These are phyloP conservation scores for Boletus vermiculosoides DNA, from an alignment of 768 basidiomycete genomes.

Conservation along the genomic window DNA sequence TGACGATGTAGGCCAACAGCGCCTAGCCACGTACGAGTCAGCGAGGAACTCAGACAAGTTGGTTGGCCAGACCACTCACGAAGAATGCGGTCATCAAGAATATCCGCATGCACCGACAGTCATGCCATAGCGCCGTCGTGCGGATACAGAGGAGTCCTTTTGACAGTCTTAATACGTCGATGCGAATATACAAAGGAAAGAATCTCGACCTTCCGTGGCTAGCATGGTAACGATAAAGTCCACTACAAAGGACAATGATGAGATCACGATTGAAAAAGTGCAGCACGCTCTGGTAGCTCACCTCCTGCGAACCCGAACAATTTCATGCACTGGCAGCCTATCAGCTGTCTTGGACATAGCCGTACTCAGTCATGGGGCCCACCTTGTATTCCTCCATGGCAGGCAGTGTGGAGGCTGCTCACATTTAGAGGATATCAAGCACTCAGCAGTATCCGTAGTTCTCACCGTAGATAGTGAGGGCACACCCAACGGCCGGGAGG, in stretches of 20 bases:
- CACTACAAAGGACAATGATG: not conserved
- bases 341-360: not conserved
- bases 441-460: not conserved
- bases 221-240: not conserved
- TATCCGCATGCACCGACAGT: not conserved
- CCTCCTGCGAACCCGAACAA: not conserved
- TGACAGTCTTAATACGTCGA: not conserved
- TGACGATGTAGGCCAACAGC: not conserved
- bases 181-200: not conserved
- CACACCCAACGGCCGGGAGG: not conserved
- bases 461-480: not conserved
- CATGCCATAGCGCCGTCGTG: not conserved
- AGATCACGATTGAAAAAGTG: not conserved
- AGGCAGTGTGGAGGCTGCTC: not conserved
- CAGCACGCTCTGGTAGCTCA: not conserved
- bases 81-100: not conserved
- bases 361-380: too few species aligned
- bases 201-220: not conserved
- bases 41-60: not conserved
- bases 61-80: not conserved
- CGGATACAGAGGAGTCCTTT: not conserved
- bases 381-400: not conserved
- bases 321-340: not conserved
- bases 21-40: not conserved
- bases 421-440: not conserved